Conservation (phyloP, 2,329 filamentous ascomycete genomes). For the Calcarisporium arbuscula region DNA sequence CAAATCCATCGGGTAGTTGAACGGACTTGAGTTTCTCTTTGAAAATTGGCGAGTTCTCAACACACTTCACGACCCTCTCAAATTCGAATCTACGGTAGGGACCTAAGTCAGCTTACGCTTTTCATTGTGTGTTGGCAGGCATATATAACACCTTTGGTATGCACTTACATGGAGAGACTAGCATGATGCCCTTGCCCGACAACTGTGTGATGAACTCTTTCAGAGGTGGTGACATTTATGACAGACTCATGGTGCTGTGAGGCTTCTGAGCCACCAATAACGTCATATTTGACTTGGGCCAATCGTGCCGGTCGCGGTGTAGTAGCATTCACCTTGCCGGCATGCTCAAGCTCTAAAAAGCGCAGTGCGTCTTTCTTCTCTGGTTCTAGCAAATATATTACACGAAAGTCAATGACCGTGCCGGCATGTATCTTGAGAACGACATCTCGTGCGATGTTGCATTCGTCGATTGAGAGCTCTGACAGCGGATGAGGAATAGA, state of each 20-base stretch:
- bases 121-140: no score
- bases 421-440: slow-evolving; percentile 23
- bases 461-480: slow-evolving; percentile 20
- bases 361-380: slow-evolving; percentile 38
- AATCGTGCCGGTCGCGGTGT: slow-evolving; percentile 25
- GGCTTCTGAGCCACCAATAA: slow-evolving; percentile 19
- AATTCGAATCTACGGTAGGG: slow-evolving; percentile 31
- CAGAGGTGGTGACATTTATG: slow-evolving; percentile 22
- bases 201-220: slow-evolving; percentile 18
- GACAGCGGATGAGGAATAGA: slow-evolving; percentile 25
- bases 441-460: slow-evolving; percentile 25
- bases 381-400: slow-evolving; percentile 44
- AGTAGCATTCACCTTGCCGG: slow-evolving; percentile 20
- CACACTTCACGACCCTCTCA: slow-evolving; percentile 24
- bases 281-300: slow-evolving; percentile 35
- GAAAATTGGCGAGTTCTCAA: slow-evolving; percentile 22
- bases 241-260: slow-evolving; percentile 27
- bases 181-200: slow-evolving; percentile 22
- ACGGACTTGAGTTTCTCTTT: slow-evolving; percentile 23
- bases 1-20: slow-evolving; percentile 21
- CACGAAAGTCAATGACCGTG: slow-evolving; percentile 36
- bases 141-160: no score
- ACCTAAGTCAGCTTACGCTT: no score
- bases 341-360: slow-evolving; percentile 40
- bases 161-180: slow-evolving; percentile 22